Conservation (phyloP, 1,284 basidiomycete species). For the Mycosarcoma mackinlayi region DNA sequence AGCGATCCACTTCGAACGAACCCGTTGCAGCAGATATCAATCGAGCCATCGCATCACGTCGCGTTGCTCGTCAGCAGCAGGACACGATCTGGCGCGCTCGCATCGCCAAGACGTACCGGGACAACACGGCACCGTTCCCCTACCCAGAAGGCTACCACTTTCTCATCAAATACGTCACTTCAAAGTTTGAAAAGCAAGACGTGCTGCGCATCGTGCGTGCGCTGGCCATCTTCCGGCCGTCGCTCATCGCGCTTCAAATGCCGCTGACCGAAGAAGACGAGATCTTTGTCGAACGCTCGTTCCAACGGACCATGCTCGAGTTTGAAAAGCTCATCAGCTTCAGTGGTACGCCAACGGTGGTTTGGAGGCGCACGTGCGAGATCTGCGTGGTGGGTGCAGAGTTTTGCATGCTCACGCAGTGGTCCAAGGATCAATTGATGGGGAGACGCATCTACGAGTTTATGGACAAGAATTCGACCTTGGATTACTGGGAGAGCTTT, state of each 20-base stretch:
- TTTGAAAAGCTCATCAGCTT: conserved; percentile 96
- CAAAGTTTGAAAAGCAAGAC: conserved; percentile 93
- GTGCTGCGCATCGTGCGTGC: conserved; percentile 93
- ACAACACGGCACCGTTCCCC: conserved; percentile 60
- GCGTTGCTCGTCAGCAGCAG: conserved; percentile 46
- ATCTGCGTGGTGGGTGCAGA: conserved; percentile 95
- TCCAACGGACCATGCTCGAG: conserved; percentile 92
- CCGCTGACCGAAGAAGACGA: conserved; percentile 65
- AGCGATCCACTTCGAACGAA: conserved; percentile 42
- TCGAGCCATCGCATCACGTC: conserved; percentile 44
- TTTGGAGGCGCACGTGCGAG: conserved; percentile 97
- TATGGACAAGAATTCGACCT: conserved; percentile 64
- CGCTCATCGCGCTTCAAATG: conserved; percentile 88
- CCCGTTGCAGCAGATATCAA: conserved; percentile 49
- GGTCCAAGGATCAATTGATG: conserved; percentile 62
- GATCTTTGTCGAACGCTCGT: conserved; percentile 88
- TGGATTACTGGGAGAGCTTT: conserved; percentile 68
- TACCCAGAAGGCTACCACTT: conserved; percentile 68
- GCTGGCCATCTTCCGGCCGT: conserved; percentile 91
- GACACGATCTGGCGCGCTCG: conserved; percentile 61
- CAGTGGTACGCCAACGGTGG: conserved; percentile 98
- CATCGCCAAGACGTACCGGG: conserved; percentile 62
- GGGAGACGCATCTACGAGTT: conserved; percentile 67
- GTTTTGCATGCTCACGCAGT: conserved; percentile 86
- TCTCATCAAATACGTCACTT: conserved; percentile 66